Conservation (phyloP, 1,284 basidiomycete species). For the Calocybe gambosa region DNA sequence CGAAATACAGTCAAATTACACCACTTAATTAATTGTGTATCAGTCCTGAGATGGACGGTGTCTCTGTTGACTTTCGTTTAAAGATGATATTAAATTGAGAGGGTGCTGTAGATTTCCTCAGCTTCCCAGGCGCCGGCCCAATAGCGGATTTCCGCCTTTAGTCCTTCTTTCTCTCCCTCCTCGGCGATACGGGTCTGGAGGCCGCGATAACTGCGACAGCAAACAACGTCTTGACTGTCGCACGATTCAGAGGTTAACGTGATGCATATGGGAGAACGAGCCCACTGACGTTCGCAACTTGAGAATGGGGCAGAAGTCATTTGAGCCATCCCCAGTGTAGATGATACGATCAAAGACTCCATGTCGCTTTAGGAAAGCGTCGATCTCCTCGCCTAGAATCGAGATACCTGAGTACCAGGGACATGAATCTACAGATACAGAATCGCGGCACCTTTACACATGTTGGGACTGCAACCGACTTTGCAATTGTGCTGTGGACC, state of each 20-base stretch:
- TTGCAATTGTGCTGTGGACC: slow-evolving; percentile 81
- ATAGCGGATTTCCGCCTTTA: slow-evolving; percentile 69
- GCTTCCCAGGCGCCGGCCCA: slow-evolving; percentile 95
- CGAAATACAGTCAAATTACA: too few relatives aligned
- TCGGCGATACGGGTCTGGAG: slow-evolving; percentile 69
- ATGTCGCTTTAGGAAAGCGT: slow-evolving; percentile 71
- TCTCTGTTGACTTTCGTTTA: too few relatives aligned
- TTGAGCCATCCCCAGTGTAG: slow-evolving; percentile 92
- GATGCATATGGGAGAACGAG: background rate
- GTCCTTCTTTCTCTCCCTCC: slow-evolving; percentile 58
- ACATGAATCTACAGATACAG: background rate
- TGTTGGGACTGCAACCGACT: slow-evolving; percentile 91
- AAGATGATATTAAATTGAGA: slow-evolving; percentile 30
- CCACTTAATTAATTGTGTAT: too few relatives aligned
- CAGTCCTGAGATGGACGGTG: too few relatives aligned
- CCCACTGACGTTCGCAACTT: slow-evolving; percentile 62
- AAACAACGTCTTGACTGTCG: slow-evolving; percentile 65
- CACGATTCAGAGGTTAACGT: background rate
- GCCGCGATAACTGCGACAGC: slow-evolving; percentile 74
- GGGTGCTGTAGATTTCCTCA: slow-evolving; percentile 67
- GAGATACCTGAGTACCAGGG: background rate
- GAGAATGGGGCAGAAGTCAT: slow-evolving; percentile 93
- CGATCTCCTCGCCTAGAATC: slow-evolving; percentile 78
- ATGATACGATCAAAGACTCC: slow-evolving; percentile 78
- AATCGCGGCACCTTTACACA: slow-evolving; percentile 82